Percentiles rank a stretch among this genome's conserved stretches.
These are phyloP conservation scores for Pestalotiopsis sp. DNA, from an alignment of 2,329 filamentous ascomycete genomes.

Conservation along the genomic window DNA sequence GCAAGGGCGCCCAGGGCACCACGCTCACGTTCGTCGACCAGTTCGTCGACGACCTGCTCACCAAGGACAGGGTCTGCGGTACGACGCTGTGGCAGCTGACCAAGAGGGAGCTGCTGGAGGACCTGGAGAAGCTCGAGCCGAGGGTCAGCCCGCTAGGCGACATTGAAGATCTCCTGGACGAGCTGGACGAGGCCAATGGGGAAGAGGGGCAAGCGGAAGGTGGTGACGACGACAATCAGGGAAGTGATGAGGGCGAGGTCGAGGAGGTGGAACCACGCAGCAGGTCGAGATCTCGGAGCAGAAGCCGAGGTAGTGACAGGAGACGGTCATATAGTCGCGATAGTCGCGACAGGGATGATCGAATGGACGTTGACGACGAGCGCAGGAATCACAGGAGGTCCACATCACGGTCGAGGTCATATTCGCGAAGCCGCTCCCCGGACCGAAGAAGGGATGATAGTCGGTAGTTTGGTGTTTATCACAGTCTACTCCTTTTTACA, in stretches of 20 bases:
- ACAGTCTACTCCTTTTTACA: neutral
- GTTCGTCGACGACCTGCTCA: constrained; percentile 90
- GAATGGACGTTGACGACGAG: constrained; percentile 9
- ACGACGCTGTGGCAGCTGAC: constrained; percentile 94
- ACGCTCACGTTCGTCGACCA: constrained; percentile 82
- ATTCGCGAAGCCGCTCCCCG: neutral
- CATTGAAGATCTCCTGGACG: constrained; percentile 71
- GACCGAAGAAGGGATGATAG: neutral
- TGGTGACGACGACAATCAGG: neutral
- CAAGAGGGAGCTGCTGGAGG: constrained; percentile 79
- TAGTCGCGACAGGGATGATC: constrained; percentile 9
- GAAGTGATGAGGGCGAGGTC: constrained; percentile 2
- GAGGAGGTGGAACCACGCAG: neutral
- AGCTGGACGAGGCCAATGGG: constrained; percentile 52
- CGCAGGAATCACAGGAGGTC: neutral
- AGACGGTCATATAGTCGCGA: constrained; percentile 7
- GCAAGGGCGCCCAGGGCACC: constrained; percentile 75
- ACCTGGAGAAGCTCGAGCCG: constrained; percentile 84
- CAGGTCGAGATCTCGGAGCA: constrained; percentile 4
- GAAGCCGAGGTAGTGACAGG: neutral
- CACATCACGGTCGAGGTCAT: neutral
- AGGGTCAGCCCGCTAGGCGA: constrained; percentile 83
- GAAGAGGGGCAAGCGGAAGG: constrained; percentile 18
- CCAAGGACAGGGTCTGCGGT: constrained; percentile 86
- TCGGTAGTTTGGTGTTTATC: neutral